Percentiles rank a stretch among this genome's conserved stretches.
Evolutionary conservation across 2,329 filamentous ascomycete species (phyloP).

Genomic region (Pseudogymnoascus sp.): DNA sequence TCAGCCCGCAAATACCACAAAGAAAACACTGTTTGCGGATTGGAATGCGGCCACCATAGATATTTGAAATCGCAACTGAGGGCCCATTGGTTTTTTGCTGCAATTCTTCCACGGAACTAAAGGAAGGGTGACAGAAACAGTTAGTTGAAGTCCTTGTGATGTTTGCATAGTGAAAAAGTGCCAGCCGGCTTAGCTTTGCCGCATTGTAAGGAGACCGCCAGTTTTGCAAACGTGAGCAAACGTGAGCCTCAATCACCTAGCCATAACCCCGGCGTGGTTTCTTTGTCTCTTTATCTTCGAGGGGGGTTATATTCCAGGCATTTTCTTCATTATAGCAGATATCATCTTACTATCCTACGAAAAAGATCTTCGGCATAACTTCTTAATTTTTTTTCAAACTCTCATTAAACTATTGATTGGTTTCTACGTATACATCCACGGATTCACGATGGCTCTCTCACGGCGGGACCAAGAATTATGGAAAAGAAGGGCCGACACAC

Average conservation of each 20-base stretch:
- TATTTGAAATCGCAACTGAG: neutral
- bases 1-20: neutral
- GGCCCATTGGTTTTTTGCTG: neutral
- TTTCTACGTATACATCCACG: neutral
- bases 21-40: neutral
- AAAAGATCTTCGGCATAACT: neutral
- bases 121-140: neutral
- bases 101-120: neutral
- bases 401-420: neutral
- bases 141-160: neutral
- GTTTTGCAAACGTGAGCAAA: too few relatives aligned
- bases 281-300: neutral
- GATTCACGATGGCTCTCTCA: neutral
- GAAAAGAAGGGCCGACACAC: neutral
- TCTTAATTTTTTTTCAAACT: neutral
- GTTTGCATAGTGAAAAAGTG: neutral
- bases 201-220: neutral
- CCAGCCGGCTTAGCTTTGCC: neutral
- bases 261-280: too few relatives aligned
- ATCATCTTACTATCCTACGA: neutral
- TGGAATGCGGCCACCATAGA: neutral
- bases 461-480: neutral
- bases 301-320: neutral
- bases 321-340: neutral
- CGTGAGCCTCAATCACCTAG: too few relatives aligned